phyloP scores from a whole-genome alignment of 75 land plant genomes.

The Sequoiadendron giganteum region DNA sequence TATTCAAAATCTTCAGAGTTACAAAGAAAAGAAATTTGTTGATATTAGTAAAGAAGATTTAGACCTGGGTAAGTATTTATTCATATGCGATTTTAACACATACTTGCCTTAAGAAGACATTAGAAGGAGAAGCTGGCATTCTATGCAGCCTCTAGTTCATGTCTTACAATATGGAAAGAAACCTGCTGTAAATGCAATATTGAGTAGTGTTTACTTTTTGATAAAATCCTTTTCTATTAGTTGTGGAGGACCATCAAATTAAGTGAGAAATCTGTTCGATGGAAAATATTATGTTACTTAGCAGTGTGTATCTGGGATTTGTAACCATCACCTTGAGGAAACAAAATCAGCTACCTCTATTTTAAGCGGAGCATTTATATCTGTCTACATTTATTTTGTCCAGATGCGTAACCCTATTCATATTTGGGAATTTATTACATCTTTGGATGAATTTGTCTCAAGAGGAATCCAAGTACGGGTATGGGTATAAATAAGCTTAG shows the following conservation, averaged over 20 bases:
- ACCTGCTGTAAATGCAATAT: neutral
- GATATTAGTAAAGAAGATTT: slow-evolving; percentile 99
- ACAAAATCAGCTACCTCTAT: neutral
- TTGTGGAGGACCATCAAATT: neutral
- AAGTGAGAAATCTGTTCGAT: neutral
- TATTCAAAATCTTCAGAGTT: slow-evolving; percentile 85
- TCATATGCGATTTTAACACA: neutral
- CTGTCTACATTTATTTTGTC: neutral
- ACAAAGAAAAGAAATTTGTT: slow-evolving; percentile 97
- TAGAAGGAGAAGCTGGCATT: neutral
- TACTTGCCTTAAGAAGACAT: neutral
- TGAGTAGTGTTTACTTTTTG: neutral
- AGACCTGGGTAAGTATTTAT: slow-evolving; percentile 70
- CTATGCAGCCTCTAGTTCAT: neutral
- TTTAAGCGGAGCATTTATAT: neutral
- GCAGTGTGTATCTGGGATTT: neutral
- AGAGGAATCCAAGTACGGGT: neutral
- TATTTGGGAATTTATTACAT: neutral
- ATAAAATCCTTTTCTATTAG: neutral
- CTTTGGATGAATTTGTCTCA: neutral
- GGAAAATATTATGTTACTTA: neutral
- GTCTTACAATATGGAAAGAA: neutral
- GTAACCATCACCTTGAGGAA: neutral
- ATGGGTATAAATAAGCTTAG: neutral
- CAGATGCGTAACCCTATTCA: neutral